Base-by-base conservation (phyloP, 2,329 filamentous ascomycete genomes). In the Didymella exigua region DNA sequence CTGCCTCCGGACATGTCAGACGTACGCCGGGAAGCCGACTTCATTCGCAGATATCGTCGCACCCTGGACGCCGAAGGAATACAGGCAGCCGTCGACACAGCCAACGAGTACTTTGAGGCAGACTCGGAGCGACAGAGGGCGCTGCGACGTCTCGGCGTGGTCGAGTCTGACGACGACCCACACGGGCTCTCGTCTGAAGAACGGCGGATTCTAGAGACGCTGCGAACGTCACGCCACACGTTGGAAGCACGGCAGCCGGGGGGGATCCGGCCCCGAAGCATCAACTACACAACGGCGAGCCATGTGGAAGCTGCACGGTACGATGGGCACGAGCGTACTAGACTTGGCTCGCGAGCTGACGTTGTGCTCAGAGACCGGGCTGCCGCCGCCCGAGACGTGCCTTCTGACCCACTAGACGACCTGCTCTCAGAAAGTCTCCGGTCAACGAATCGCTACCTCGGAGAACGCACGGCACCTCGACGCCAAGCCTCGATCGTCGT, bases 161-260 rank as follows among this genome's bases (percentile, higher is more conserved):
- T 75, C 29, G 71, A 76, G 41, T 70, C 75, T 21, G 76, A 77
- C 53, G 73, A 79, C 48, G 79, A 81, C 61, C 77, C 77, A 7
- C 72, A 76, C 58, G 79, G 78, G 2, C 64, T 81, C 38, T 80
- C 77, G 13, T 69, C 74, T 16, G 70, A 77, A 36, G 79, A 81
- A 58, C 74, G 79, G 51, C 75, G 77, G 37, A 76, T 81, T 13
- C 63, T 81, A 18, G 78, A 80, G 45, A 71, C 75, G n/a, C 54
- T 81, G 14, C 71, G 78, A 7, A 77, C 73, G 10, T 76, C 76
- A 14, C 66, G 78, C 52, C 76, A 78, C 46, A 66, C 77, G 16
- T 71, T 77, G 42, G 77, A 79, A 56, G 73, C 69, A n/a, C 68
- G 75, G 11, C 71, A 77, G 42, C 65, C 68, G 27, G 71, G 66